Evolutionary conservation across 1,139 yeast species (phyloP), one percentile per base, ranked within the genome.

Genomic region (Entelexis sorbosivorans): DNA sequence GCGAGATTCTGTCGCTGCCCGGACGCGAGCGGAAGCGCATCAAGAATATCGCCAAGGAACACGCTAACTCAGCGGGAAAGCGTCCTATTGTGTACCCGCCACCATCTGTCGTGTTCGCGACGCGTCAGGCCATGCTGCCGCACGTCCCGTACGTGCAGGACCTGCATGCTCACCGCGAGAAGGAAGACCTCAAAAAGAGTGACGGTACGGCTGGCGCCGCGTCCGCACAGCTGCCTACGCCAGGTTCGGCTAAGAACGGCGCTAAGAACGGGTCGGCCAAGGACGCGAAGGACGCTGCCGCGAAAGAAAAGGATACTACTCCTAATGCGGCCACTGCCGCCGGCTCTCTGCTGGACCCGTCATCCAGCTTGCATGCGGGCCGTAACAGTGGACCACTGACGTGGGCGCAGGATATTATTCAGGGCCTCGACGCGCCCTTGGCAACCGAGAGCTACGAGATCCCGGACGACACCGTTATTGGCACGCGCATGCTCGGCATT

Each of bases 381-480:
- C 51, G 58, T 7, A 45, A 49, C 19, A 54, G 59, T 35, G 61
- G 61, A n/a, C 61, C 62, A 59, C 76, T 79, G 51, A 82, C 82
- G 60, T 88, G 96, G 94, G 88, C 93, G 29, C 96, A 88, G 65
- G 98, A 93, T 64, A 88, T 91, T 26, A 77, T 83, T 48, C 89
- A 82, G 63, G 94, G 94, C n/a, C 78, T 87, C 51, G 87, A 86
- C 60, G 79, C 93, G 2, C 94, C 94, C 5, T 71, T 91, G 38
- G 76, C 93, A 1, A 73, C 87, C 0, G 95, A 89, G 59, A 73
- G 78, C 38, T 85, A 74, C 63, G 91, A 91, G 58, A 67, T 91
- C 14, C 97, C 97, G 0, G 97, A 91, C 60, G 72, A 75, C 40
- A 91, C 82, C 47, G 75, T 76, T 46, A 68, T 93, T 48, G 76